These are phyloP conservation scores for Avena atlantica DNA, from an alignment of 176 grass and related monocot species.

Conservation along the genomic window DNA sequence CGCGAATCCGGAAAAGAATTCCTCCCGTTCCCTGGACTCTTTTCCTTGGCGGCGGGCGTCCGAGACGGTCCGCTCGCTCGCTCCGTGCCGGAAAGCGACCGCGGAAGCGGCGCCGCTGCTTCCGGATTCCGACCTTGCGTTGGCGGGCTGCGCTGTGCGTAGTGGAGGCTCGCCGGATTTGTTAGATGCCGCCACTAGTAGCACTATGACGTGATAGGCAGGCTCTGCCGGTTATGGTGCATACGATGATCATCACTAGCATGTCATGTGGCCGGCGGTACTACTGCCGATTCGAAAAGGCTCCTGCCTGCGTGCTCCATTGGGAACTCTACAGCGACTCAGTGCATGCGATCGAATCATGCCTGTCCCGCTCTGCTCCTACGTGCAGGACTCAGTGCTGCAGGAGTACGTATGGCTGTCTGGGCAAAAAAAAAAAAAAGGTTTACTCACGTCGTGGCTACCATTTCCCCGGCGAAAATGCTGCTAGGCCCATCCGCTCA, in stretches of 20 bases:
- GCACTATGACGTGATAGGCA: background rate
- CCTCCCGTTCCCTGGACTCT: background rate
- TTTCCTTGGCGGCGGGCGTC: conserved; percentile 17
- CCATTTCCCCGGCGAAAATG: background rate
- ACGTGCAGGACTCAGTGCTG: background rate
- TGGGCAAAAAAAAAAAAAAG: too few relatives aligned
- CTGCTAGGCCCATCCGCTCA: background rate
- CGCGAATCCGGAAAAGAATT: conserved; percentile 33
- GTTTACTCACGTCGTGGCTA: too few relatives aligned
- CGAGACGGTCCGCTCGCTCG: background rate
- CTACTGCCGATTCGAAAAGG: background rate
- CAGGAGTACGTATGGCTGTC: background rate
- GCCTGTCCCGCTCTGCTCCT: background rate
- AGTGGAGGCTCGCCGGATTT: background rate
- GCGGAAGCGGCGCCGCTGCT: conserved; percentile 3
- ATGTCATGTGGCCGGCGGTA: conserved; percentile 10
- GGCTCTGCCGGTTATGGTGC: background rate
- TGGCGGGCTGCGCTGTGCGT: background rate
- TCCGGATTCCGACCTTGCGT: background rate
- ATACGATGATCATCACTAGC: background rate
- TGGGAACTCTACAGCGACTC: conserved; percentile 17
- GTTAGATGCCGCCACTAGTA: background rate
- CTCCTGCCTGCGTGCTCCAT: background rate
- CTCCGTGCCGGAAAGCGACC: background rate
- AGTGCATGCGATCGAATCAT: background rate